Conservation (phyloP, 1,284 basidiomycete genomes). For the Tilletiopsis washingtonensis region DNA sequence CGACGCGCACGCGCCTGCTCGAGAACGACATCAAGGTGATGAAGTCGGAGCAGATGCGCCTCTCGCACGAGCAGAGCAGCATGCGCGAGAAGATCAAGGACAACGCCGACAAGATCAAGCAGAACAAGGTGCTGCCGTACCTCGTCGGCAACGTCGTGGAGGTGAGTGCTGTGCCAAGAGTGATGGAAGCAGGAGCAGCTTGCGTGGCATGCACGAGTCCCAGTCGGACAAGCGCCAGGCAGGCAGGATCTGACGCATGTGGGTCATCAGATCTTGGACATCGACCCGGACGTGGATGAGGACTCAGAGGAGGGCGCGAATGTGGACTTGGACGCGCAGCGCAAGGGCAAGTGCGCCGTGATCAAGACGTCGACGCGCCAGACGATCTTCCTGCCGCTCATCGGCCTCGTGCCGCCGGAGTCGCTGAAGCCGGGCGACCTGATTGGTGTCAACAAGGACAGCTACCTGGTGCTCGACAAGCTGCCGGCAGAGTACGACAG, state of each 20-base stretch:
- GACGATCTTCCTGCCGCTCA: slow-evolving; percentile 95
- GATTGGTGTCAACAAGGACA: slow-evolving; percentile 99
- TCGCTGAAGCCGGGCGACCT: slow-evolving; percentile 83
- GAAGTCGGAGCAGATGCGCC: slow-evolving; percentile 67
- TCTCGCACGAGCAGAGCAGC: slow-evolving; percentile 85
- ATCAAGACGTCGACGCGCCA: slow-evolving; percentile 94
- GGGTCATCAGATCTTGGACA: slow-evolving; percentile 71
- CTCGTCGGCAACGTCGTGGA: slow-evolving; percentile 81
- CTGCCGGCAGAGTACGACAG: slow-evolving; percentile 69
- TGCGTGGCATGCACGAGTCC: too few relatives aligned
- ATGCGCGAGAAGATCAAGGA: slow-evolving; percentile 99
- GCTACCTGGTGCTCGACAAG: slow-evolving; percentile 92
- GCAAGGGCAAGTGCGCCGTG: slow-evolving; percentile 94
- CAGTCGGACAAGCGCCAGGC: too few relatives aligned
- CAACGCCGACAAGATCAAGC: slow-evolving; percentile 96
- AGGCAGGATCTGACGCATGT: too few relatives aligned
- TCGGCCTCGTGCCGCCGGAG: slow-evolving; percentile 88
- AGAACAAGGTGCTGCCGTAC: slow-evolving; percentile 98
- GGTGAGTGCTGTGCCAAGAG: slow-evolving; percentile 1
- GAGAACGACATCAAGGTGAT: slow-evolving; percentile 47
- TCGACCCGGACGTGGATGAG: slow-evolving; percentile 77
- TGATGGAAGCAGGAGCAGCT: too few relatives aligned
- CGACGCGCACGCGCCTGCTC: slow-evolving; percentile 42
- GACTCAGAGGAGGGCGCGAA: slow-evolving; percentile 76
- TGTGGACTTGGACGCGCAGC: slow-evolving; percentile 83